Base-by-base conservation (phyloP, 2,329 filamentous ascomycete species). In the Fonsecaea multimorphosa region DNA sequence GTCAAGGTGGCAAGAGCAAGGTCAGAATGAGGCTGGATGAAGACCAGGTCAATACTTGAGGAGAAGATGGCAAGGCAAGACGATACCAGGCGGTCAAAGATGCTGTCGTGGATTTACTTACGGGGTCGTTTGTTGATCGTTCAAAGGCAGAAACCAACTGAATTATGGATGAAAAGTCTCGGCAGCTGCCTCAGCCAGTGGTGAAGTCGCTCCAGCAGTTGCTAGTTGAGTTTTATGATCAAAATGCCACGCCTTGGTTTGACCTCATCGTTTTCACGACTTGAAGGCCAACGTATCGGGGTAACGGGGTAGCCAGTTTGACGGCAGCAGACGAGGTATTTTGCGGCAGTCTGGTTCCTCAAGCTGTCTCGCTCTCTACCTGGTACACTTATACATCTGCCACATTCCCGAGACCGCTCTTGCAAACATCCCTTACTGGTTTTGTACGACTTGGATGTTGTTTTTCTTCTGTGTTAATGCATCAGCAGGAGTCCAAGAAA, bases 381-480 rank as follows among this genome's bases (percentile, higher is more conserved):
- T 49, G n/a, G 8, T 24, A 27, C 16, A 16, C 44, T 16, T 22
- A 24, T 12, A 9, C 16, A 27, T 27, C 44, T 9, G 11, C 44
- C 44, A 16, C 22, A 49, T 27, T 12, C 27, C 44, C 44, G 19
- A 49, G 4, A 49, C 24, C 44, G 19, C 22, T 16, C 44, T 49
- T 24, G 19, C 27, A 24, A 12, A 24, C 44, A 14, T 49, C 22
- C 19, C 16, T 62, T 38, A 59, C 54, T 66, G 59, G 49, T 81
- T 80, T 71, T 82, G 80, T 40, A 82, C 80, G 46, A 82, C 80
- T 69, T 82, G 80, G 49, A 82, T 78, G 65, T 82, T 81, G 72
- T 82, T 80, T 74, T 82, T 82, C 68, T 80, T 82, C 80, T 82
- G 68, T 70, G 71, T 27, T 12, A 36, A n/a, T 24, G 19, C 19